Percentiles rank a stretch among this genome's conserved stretches.
phyloP scores from a whole-genome alignment of 768 basidiomycete genomes.

The Lactarius tabidus region DNA sequence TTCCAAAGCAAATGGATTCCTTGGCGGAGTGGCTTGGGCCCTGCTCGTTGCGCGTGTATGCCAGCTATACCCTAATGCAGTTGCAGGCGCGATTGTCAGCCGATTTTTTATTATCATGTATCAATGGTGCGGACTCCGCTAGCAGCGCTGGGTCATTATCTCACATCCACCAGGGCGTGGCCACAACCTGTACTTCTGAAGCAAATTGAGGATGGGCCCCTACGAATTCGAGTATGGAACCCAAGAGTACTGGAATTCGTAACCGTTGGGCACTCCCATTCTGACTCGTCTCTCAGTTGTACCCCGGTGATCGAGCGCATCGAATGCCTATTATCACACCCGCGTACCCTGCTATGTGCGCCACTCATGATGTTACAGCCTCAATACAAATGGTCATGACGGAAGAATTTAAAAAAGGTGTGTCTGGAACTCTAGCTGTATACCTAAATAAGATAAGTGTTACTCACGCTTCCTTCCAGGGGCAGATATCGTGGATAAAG shows the following conservation, averaged over 20 bases:
- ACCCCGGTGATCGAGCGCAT: constrained; percentile 89
- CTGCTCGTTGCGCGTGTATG: constrained; percentile 99
- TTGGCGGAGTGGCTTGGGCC: constrained; percentile 98
- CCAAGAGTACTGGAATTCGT: constrained; percentile 59
- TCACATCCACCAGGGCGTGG: constrained; percentile 70
- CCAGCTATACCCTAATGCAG: constrained; percentile 93
- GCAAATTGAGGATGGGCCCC: constrained; percentile 92
- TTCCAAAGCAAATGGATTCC: constrained; percentile 96
- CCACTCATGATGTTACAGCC: constrained; percentile 95
- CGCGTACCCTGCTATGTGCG: constrained; percentile 98
- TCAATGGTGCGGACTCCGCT: constrained; percentile 65
- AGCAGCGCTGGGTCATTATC: neutral
- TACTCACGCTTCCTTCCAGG: constrained; percentile 44
- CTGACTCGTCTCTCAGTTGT: constrained; percentile 49
- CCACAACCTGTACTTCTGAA: constrained; percentile 95
- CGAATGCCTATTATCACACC: constrained; percentile 99
- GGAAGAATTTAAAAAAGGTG: constrained; percentile 91
- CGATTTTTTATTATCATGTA: constrained; percentile 98
- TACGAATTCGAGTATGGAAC: constrained; percentile 97
- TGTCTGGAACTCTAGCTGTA: neutral
- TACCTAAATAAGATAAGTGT: constrained; percentile 4
- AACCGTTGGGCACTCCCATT: constrained; percentile 4
- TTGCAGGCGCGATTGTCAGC: constrained; percentile 92
- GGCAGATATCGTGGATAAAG: constrained; percentile 89
- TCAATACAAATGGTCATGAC: constrained; percentile 97